Percentiles rank a stretch among this genome's conserved stretches.
phyloP scores from a whole-genome alignment of 345 rosid genomes.

The Salix dunnii region DNA sequence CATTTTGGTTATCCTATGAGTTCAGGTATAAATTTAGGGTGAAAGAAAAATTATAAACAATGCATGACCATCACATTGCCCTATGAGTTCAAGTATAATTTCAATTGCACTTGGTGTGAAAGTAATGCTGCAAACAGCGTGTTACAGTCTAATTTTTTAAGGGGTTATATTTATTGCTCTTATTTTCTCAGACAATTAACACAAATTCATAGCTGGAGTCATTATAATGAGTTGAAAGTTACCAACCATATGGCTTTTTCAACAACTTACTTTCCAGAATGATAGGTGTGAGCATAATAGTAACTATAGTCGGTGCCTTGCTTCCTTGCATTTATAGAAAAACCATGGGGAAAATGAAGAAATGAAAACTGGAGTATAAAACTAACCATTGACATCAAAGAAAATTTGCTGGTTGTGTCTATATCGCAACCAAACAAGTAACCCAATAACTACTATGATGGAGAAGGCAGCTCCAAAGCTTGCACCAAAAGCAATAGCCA shows the following conservation, averaged over 20 bases:
- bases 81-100: background rate
- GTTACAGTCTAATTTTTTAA: background rate
- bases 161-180: background rate
- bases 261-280: background rate
- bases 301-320: background rate
- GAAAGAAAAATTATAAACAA: background rate
- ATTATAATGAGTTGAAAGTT: background rate
- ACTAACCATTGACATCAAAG: slow-evolving; percentile 94
- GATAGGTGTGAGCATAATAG: background rate
- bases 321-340: background rate
- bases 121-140: background rate
- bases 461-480: slow-evolving; percentile 83
- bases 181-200: background rate
- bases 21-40: background rate
- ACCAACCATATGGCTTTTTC: background rate
- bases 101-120: background rate
- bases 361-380: background rate
- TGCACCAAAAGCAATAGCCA: slow-evolving; percentile 77
- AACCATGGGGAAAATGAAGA: background rate
- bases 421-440: slow-evolving; percentile 88
- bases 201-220: background rate
- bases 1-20: background rate
- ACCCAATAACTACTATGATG: slow-evolving; percentile 44
- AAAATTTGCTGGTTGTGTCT: slow-evolving; percentile 87
- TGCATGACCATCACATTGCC: background rate